A percentile compares a stretch with the other conserved stretches of the same genome.
Conservation (phyloP, 164 flowering plant species). For the Warburgia ugandensis region DNA sequence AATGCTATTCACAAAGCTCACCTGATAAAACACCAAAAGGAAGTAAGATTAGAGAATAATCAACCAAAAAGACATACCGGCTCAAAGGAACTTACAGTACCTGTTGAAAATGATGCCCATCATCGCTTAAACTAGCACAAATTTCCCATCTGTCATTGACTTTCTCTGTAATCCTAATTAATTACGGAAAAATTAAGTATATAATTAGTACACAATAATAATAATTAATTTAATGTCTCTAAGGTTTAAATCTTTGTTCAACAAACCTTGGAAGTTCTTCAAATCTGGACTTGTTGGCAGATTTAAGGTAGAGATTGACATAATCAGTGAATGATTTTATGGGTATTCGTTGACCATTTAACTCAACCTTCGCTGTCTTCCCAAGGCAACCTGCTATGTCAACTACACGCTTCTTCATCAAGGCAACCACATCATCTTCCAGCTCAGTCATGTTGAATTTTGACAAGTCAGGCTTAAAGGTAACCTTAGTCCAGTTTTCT, state of each 20-base stretch:
- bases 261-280: slow-evolving; percentile 49
- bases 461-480: slow-evolving; percentile 84
- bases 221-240: too few species aligned
- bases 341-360: slow-evolving; percentile 66
- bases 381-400: slow-evolving; percentile 94
- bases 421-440: slow-evolving; percentile 84
- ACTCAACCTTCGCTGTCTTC: slow-evolving; percentile 79
- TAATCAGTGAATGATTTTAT: slow-evolving; percentile 69
- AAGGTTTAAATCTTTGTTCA: too few species aligned
- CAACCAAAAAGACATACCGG: too few species aligned
- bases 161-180: slow-evolving; percentile 58
- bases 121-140: slow-evolving; percentile 72
- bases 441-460: slow-evolving; percentile 78
- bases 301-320: slow-evolving; percentile 54
- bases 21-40: slow-evolving; percentile 38
- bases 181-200: too few species aligned
- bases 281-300: slow-evolving; percentile 30
- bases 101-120: slow-evolving; percentile 99
- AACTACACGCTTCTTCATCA: slow-evolving; percentile 87
- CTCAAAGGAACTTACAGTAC: too few species aligned
- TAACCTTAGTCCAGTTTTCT: slow-evolving; percentile 96
- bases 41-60: too few species aligned
- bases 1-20: slow-evolving; percentile 94
- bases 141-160: slow-evolving; percentile 91
- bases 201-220: too few species aligned